Conservation (phyloP, 139 green algal genomes). For the Eudorina sp. region DNA sequence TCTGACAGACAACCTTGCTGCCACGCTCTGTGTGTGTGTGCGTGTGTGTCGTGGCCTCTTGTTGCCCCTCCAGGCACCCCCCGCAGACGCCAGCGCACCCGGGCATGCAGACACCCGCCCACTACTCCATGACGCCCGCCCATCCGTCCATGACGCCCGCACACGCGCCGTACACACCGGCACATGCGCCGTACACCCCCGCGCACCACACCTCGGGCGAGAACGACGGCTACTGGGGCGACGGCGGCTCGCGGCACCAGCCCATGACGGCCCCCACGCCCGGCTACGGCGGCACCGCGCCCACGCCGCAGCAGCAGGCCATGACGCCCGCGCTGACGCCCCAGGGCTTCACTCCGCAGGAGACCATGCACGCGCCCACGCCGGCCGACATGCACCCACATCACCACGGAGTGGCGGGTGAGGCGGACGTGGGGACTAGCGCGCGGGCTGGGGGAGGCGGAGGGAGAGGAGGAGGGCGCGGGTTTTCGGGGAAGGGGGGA, state of each 20-base stretch:
- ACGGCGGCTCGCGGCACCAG: constrained; percentile 8
- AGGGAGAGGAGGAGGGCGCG: too few species aligned
- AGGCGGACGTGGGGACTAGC: background rate
- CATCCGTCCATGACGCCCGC: constrained; percentile 67
- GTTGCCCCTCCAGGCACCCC: constrained; percentile 5
- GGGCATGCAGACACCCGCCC: constrained; percentile 55
- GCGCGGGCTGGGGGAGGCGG: background rate
- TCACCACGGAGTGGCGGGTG: constrained; percentile 1
- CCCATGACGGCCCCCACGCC: constrained; percentile 50
- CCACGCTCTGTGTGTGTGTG: background rate
- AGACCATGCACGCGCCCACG: constrained; percentile 52
- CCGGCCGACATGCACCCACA: constrained; percentile 24
- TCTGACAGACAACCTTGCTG: too few species aligned
- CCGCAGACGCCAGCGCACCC: constrained; percentile 67
- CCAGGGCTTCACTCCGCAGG: constrained; percentile 35
- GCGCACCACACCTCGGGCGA: constrained; percentile 25
- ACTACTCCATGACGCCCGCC: constrained; percentile 72
- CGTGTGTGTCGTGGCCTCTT: background rate
- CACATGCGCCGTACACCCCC: constrained; percentile 48
- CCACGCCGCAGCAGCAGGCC: constrained; percentile 47
- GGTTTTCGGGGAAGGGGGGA: too few species aligned
- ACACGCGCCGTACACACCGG: constrained; percentile 63
- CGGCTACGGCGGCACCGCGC: constrained; percentile 37
- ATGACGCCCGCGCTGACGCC: constrained; percentile 56
- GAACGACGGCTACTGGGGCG: constrained; percentile 52